phyloP scores from a whole-genome alignment of 2,329 filamentous ascomycete species.

The Aschersonia sp. region DNA sequence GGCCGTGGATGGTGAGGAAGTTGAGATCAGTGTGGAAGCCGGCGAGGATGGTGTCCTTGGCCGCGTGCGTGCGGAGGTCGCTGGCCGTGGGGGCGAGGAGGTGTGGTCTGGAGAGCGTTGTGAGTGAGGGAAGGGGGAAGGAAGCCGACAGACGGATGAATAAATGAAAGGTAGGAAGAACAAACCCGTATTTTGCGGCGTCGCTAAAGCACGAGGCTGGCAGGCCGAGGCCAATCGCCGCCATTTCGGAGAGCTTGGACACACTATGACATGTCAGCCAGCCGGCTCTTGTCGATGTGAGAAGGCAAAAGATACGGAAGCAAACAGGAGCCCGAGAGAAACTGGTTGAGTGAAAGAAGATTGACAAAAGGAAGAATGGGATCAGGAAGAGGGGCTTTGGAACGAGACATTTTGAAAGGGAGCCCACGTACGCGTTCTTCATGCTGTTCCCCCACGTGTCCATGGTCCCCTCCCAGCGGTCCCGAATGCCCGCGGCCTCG shows the following conservation, averaged over 20 bases:
- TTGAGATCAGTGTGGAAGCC: constrained; percentile 52
- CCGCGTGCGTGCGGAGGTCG: constrained; percentile 37
- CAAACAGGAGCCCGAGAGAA: no score
- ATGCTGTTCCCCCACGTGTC: constrained; percentile 43
- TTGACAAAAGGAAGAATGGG: constrained; percentile 5
- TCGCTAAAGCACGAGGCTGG: constrained; percentile 36
- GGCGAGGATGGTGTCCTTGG: constrained; percentile 42
- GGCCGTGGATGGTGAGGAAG: constrained; percentile 50
- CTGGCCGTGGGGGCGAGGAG: constrained; percentile 47
- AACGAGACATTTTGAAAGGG: neutral
- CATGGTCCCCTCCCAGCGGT: constrained; percentile 40
- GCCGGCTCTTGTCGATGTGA: no score
- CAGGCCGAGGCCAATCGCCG: constrained; percentile 39
- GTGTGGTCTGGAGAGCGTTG: constrained; percentile 29
- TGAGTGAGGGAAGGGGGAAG: neutral
- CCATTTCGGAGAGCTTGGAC: constrained; percentile 42
- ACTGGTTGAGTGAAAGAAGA: neutral
- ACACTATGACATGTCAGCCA: constrained; percentile 21
- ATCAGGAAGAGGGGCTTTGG: neutral
- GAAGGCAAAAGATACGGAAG: constrained; percentile 1
- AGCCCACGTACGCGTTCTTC: constrained; percentile 36
- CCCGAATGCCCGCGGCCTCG: constrained; percentile 29
- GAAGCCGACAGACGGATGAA: no score
- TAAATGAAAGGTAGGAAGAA: neutral
- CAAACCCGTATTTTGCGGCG: constrained; percentile 39